A percentile compares a stretch with the other conserved stretches of the same genome.
phyloP scores from a whole-genome alignment of 2,329 filamentous ascomycete species.

The Talaromyces piceae region DNA sequence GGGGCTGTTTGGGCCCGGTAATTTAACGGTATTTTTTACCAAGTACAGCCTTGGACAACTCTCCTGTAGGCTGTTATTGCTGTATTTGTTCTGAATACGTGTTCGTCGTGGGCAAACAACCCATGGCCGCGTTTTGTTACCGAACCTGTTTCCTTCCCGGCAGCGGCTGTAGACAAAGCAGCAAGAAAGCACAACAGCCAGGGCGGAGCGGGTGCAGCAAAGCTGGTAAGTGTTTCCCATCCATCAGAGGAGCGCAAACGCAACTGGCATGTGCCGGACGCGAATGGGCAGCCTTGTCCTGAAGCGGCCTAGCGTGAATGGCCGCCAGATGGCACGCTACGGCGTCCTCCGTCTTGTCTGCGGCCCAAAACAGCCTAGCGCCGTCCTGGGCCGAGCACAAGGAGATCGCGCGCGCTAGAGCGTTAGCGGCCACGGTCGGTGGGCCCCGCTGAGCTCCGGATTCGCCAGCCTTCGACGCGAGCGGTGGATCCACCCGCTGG shows the following conservation, averaged over 20 bases:
- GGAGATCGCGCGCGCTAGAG: neutral
- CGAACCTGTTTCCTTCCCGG: too few relatives aligned
- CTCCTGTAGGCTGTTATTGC: too few relatives aligned
- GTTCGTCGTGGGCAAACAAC: too few relatives aligned
- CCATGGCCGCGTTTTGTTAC: too few relatives aligned
- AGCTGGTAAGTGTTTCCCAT: too few relatives aligned
- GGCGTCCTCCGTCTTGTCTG: neutral
- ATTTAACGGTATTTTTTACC: neutral
- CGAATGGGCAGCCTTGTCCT: neutral
- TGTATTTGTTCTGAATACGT: too few relatives aligned
- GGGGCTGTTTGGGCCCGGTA: neutral
- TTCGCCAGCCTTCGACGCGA: neutral
- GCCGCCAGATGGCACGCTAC: neutral
- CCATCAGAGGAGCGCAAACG: too few relatives aligned
- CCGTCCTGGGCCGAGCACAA: neutral
- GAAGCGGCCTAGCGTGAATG: neutral
- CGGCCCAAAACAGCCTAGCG: neutral
- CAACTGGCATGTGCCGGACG: constrained; percentile 1
- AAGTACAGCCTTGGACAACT: too few relatives aligned
- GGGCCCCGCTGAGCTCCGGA: neutral
- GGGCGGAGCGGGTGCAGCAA: too few relatives aligned
- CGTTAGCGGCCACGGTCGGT: neutral
- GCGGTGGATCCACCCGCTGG: neutral
- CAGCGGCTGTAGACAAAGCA: too few relatives aligned
- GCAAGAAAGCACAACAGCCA: too few relatives aligned